phyloP scores from a whole-genome alignment of 495 filamentous ascomycete species.

The Clohesyomyces aquaticus region DNA sequence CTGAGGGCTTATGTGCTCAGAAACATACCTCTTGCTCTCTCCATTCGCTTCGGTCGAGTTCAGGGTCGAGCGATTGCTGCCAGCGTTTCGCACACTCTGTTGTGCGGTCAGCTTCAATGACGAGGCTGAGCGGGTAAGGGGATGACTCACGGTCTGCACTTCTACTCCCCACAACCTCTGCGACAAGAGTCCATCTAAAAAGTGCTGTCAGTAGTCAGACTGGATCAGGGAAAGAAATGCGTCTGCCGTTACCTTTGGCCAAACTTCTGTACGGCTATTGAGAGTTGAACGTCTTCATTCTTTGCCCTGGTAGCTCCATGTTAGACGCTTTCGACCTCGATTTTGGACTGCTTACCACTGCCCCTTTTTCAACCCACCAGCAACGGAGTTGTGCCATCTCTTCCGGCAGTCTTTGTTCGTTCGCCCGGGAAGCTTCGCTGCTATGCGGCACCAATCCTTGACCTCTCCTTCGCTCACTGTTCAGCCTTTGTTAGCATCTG shows the following conservation, averaged over 20 bases:
- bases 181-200: conserved; percentile 31
- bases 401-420: conserved; percentile 54
- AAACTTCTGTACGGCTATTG: conserved; percentile 45
- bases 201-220: conserved; percentile 4
- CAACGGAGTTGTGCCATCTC: conserved; percentile 50
- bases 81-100: conserved; percentile 52
- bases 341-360: too few relatives aligned
- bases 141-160: conserved; percentile 47
- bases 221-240: not conserved
- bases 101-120: conserved; percentile 20
- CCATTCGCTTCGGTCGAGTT: conserved; percentile 50
- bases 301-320: too few relatives aligned
- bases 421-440: conserved; percentile 46
- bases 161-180: conserved; percentile 39
- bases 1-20: conserved; percentile 13
- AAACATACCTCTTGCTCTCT: conserved; percentile 47
- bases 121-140: conserved; percentile 11
- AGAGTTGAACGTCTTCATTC: conserved; percentile 47
- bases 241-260: conserved; percentile 40
- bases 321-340: too few relatives aligned
- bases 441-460: conserved; percentile 43
- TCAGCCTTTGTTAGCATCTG: not conserved
- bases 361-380: conserved; percentile 51
- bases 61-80: conserved; percentile 50
- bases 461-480: conserved; percentile 36